phyloP scores from a whole-genome alignment of 208 protist species.

The Sergeia podlipaevii region DNA sequence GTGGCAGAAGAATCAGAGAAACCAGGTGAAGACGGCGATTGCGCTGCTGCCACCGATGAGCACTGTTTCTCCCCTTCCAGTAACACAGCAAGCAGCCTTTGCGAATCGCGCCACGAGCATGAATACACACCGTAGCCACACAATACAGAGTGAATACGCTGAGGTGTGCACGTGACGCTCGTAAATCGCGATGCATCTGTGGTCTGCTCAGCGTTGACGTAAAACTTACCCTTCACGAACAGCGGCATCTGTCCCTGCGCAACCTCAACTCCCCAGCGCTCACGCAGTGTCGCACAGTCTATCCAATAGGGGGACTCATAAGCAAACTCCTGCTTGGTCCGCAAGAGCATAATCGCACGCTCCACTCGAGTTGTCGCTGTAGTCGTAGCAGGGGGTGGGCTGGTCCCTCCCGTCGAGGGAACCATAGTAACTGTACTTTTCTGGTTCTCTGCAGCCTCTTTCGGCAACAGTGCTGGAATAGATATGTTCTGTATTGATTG shows the following conservation, averaged over 20 bases:
- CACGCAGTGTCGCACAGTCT: conserved; percentile 11
- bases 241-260: conserved; percentile 14
- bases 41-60: too few relatives aligned
- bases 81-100: conserved; percentile 12
- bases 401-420: background rate
- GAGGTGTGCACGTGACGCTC: conserved; percentile 21
- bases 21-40: too few relatives aligned
- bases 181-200: conserved; percentile 44
- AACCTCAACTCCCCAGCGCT: conserved; percentile 37
- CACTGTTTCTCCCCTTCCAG: too few relatives aligned
- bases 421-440: background rate
- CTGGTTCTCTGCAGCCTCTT: background rate
- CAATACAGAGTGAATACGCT: conserved; percentile 20
- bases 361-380: background rate
- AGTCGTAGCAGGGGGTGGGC: background rate
- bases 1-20: too few relatives aligned
- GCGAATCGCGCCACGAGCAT: conserved; percentile 7
- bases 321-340: too few relatives aligned
- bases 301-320: conserved; percentile 62
- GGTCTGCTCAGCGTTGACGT: conserved; percentile 60
- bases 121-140: background rate
- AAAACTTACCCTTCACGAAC: background rate
- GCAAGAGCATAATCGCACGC: conserved; percentile 30
- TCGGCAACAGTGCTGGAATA: background rate
- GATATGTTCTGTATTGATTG: background rate